Base-by-base conservation (phyloP, 2,329 filamentous ascomycete genomes). In the Colletotrichum destructivum region DNA sequence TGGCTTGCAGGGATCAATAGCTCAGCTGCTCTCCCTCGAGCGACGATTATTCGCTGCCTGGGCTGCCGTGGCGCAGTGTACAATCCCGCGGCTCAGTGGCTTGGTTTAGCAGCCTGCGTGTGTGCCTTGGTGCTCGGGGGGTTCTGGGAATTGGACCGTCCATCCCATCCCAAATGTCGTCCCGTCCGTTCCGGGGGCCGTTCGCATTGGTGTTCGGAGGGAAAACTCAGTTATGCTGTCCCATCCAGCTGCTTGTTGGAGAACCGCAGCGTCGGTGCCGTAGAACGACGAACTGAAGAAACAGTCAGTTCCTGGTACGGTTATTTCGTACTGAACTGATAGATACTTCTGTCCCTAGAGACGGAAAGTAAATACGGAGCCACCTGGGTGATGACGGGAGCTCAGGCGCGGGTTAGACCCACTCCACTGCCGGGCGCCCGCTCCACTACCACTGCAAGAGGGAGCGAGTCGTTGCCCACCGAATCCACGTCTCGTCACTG, bases 401-500 rank as follows among this genome's bases (percentile, higher is more conserved):
- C 40, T 63, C 57, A 54, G 66, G 40, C 23, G 66, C 66, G 51
- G 66, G 11, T n/a, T 56, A 54, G 66, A 47, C 65, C 67, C 62
- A 71, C 68, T 38, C 31, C 63, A 44, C 38, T 65, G 54, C n/a
- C 63, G 26, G 55, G 57, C 35, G 16, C 35, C 63, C 42, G 59
- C 57, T 55, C 65, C 64, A 69, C 69, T 69, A 52, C 56, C 44
- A 52, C 51, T 57, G 63, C 44, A 61, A 18, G 63, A 71, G 57
- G 68, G 35, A 62, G 54, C 65, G 46, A 71, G 40, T 69, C 65
- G 65, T 57, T 69, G 69, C 54, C 69, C 64, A 68, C 69, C 59
- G 57, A 68, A 47, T 68, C 69, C 69, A 69, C 65, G 59, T 69
- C 69, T 69, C 69, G 69, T 71, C 69, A 64, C 69, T 71, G 69